Conservation (phyloP, 2,329 filamentous ascomycete genomes). For the Penicillium glabrum region DNA sequence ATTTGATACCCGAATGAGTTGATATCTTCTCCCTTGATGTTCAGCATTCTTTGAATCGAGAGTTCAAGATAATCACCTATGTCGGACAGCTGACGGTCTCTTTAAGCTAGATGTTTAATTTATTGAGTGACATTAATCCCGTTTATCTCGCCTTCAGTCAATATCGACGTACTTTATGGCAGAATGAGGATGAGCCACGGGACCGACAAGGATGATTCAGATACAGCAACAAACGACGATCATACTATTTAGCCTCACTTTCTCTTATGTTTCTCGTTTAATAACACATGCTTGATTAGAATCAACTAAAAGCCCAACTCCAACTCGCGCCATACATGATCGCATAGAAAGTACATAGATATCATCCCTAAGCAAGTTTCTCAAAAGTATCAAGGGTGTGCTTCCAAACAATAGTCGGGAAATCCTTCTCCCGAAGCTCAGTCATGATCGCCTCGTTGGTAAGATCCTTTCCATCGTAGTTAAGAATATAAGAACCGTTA, state of each 20-base stretch:
- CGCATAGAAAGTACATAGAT: background rate
- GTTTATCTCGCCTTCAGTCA: too few species aligned
- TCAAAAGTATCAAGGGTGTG: background rate
- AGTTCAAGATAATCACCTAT: too few species aligned
- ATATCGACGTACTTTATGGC: too few species aligned
- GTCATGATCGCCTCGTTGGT: conserved; percentile 1
- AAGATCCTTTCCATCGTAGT: conserved; percentile 1
- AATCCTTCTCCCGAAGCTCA: background rate
- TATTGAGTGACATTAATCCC: too few species aligned
- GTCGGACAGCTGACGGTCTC: too few species aligned
- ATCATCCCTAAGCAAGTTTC: background rate
- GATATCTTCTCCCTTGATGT: too few species aligned
- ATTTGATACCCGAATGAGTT: too few species aligned
- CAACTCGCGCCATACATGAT: background rate
- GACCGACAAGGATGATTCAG: too few species aligned
- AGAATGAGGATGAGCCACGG: too few species aligned
- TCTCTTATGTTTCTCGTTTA: background rate
- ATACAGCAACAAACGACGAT: too few species aligned
- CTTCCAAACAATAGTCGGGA: conserved; percentile 1
- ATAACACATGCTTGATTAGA: background rate
- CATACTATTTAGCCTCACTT: background rate
- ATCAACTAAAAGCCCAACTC: background rate
- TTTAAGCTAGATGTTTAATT: too few species aligned
- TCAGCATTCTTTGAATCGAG: too few species aligned
- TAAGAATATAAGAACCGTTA: background rate